Evolutionary conservation across 1,284 basidiomycete species (phyloP), one percentile per base, ranked within the genome.

Genomic region (Caloboletus inedulis): DNA sequence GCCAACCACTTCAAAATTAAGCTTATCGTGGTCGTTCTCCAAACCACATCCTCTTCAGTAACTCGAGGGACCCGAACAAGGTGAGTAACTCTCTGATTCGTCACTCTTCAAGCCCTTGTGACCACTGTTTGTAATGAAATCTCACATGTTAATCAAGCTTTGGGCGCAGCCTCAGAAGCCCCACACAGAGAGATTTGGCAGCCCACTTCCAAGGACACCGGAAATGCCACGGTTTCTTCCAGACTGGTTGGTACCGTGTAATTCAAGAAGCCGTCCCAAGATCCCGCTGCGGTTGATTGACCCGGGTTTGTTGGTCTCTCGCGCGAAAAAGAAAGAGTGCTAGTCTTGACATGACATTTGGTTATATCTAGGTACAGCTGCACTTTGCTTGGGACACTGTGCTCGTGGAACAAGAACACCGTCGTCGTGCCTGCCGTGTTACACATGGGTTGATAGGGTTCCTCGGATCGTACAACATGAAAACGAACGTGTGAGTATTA

Each of bases 161-260:
- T 21, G 7, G 34, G 35, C 21, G 41, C 8, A 33, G 52, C 57
- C 59, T 39, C 50, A 35, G 48, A 57, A 60, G 49, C 48, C n/a
- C 59, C 58, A 52, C 5, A 18, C n/a, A 23, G 16, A 46, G 27
- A 35, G 13, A 31, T 34, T 18, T n/a, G 7, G n/a, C 31, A 16
- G 7, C 31, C 23, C 8, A 55, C 25, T n/a, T 27, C 12, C 31
- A 34, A 30, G 23, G 34, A 36, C 29, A 27, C 18, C 8, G 51
- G 43, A 49, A 19, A 23, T 34, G 33, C 19, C 25, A 29, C 27
- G 4, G 8, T n/a, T 7, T 21, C 7, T 27, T 44, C 31, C 53
- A 40, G 18, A 53, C 18, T 13, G 8, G 34, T 21, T n/a, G 23
- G 23, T 23, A 23, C 23, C 23, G 23, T 23, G 30, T 19, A 1